phyloP scores from a whole-genome alignment of 2,329 filamentous ascomycete genomes.

The Pseudogymnoascus sp. region DNA sequence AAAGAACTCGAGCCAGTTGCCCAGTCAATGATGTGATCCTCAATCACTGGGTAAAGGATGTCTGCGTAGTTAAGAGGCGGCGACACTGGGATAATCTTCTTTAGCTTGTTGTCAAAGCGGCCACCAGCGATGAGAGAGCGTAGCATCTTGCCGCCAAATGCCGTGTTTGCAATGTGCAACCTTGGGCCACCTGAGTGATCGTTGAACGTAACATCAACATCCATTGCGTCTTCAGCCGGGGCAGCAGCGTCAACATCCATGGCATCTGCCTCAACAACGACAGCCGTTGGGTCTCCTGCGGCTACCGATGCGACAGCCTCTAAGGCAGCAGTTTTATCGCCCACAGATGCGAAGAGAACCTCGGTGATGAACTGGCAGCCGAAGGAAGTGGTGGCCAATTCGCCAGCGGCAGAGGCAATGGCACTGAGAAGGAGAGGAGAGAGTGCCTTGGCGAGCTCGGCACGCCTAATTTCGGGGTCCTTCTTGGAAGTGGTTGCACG shows the following conservation, averaged over 20 bases:
- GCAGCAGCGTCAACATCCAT: slow-evolving; percentile 29
- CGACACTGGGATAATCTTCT: slow-evolving; percentile 61
- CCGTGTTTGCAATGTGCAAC: slow-evolving; percentile 51
- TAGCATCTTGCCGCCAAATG: slow-evolving; percentile 70
- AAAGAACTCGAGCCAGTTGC: slow-evolving; percentile 81
- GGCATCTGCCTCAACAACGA: slow-evolving; percentile 26
- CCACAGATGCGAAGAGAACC: slow-evolving; percentile 65
- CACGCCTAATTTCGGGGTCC: slow-evolving; percentile 64
- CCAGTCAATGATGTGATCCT: slow-evolving; percentile 69
- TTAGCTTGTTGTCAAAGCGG: slow-evolving; percentile 66
- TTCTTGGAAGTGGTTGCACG: slow-evolving; percentile 87
- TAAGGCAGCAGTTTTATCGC: slow-evolving; percentile 69
- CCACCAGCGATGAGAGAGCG: slow-evolving; percentile 88
- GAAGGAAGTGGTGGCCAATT: slow-evolving; percentile 66
- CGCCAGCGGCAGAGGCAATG: slow-evolving; percentile 57
- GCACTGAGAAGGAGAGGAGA: slow-evolving; percentile 68
- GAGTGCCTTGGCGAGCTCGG: slow-evolving; percentile 66
- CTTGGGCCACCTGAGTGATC: slow-evolving; percentile 25
- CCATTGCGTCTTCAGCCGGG: slow-evolving; percentile 10
- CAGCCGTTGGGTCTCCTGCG: slow-evolving; percentile 41
- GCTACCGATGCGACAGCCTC: slow-evolving; percentile 59
- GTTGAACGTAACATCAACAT: background rate
- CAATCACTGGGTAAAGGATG: slow-evolving; percentile 73
- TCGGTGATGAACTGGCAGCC: slow-evolving; percentile 83
- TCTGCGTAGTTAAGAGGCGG: slow-evolving; percentile 74